Evolutionary conservation across 768 basidiomycete genomes (phyloP).

Genomic region (Serendipita sp.): DNA sequence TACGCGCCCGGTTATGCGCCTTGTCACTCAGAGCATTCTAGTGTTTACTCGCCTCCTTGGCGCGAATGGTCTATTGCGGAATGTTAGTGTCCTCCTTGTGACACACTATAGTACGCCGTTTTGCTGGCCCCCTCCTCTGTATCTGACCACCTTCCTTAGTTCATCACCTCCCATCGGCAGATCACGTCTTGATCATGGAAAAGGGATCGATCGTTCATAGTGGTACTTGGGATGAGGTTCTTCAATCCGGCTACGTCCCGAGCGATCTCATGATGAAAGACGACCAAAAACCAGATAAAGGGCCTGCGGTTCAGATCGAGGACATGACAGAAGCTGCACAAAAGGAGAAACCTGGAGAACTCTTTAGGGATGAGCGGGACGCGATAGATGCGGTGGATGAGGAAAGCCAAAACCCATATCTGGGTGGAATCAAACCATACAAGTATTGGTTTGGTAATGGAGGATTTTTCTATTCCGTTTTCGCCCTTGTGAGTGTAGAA

Average conservation of each 20-base stretch:
- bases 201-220: not conserved
- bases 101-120: not conserved
- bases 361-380: not conserved
- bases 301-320: not conserved
- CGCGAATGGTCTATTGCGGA: not conserved
- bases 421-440: not conserved
- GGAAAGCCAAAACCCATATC: not conserved
- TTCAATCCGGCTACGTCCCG: not conserved
- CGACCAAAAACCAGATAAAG: not conserved
- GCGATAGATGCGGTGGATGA: not conserved
- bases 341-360: not conserved
- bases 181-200: not conserved
- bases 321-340: not conserved
- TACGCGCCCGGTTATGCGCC: too few relatives aligned
- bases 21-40: not conserved
- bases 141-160: not conserved
- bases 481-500: not conserved
- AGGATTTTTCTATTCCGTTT: not conserved
- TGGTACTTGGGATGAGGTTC: not conserved
- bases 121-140: not conserved
- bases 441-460: constrained; percentile 1
- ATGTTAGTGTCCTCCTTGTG: not conserved
- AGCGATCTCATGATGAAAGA: not conserved
- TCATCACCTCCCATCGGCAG: constrained; percentile 5
- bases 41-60: not conserved